Evolutionary conservation across 139 green algal species (phyloP).

Genomic region (Chlorella ohadii): DNA sequence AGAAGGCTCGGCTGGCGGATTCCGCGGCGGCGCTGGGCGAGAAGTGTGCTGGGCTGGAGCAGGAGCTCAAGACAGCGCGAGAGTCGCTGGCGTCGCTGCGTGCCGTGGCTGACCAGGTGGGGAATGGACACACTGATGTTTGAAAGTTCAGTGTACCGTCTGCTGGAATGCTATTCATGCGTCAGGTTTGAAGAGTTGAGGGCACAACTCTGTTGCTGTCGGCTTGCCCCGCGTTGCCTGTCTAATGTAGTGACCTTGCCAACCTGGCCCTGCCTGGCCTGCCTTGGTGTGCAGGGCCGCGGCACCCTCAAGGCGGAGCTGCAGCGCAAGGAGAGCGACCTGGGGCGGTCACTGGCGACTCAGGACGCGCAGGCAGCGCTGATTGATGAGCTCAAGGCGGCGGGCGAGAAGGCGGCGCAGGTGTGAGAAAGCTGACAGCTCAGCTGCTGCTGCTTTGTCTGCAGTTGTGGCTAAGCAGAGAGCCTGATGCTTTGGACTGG

Average conservation of each 20-base stretch:
- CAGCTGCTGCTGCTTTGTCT: background rate
- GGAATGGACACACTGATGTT: background rate
- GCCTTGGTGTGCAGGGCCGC: no score
- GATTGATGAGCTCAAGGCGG: slow-evolving; percentile 21
- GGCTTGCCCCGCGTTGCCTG: no score
- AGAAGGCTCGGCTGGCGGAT: slow-evolving; percentile 24
- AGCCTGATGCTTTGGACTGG: no score
- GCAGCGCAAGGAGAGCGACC: slow-evolving; percentile 31
- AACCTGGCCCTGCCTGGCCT: no score
- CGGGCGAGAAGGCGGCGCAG: background rate
- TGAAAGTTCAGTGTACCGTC: no score
- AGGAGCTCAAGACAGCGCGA: slow-evolving; percentile 14
- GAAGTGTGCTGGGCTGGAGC: slow-evolving; percentile 11
- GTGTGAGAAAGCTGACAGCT: background rate
- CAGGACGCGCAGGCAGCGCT: background rate
- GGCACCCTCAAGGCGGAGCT: slow-evolving; percentile 21
- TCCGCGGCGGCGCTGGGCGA: background rate
- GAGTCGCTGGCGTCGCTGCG: slow-evolving; percentile 26
- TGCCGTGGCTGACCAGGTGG: slow-evolving; percentile 22
- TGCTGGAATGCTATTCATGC: no score
- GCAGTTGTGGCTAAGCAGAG: background rate
- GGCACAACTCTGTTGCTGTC: no score
- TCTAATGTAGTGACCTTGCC: no score
- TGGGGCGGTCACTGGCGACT: background rate
- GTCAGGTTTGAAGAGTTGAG: no score